Percentiles rank a stretch among this genome's conserved stretches.
These are phyloP conservation scores for Ramaria rubella DNA, from an alignment of 768 basidiomycete genomes.

Conservation along the genomic window DNA sequence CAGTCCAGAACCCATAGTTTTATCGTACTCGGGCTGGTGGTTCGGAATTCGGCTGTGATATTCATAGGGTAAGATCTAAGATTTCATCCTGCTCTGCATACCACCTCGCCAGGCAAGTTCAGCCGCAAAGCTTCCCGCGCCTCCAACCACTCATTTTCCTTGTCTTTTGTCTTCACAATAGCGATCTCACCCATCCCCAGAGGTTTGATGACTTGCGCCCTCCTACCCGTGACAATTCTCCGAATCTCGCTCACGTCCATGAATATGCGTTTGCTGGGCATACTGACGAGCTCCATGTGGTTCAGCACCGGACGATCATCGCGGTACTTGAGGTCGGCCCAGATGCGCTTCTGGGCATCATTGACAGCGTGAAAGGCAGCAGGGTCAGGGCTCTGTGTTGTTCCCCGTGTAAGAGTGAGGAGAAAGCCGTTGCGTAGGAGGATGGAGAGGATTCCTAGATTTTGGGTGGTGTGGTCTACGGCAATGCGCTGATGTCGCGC, in stretches of 20 bases:
- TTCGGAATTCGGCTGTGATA: too few relatives aligned
- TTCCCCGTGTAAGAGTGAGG: conserved; percentile 75
- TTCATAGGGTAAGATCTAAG: too few relatives aligned
- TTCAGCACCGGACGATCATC: conserved; percentile 80
- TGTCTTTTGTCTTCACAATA: conserved; percentile 66
- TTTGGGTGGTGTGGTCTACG: conserved; percentile 80
- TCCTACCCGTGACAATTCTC: conserved; percentile 71
- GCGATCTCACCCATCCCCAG: conserved; percentile 91
- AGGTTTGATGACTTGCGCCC: conserved; percentile 75
- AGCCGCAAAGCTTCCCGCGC: conserved; percentile 84
- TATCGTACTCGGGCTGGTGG: too few relatives aligned
- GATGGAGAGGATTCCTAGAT: conserved; percentile 86
- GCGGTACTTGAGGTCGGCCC: conserved; percentile 93
- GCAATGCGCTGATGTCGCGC: conserved; percentile 74
- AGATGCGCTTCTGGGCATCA: conserved; percentile 72
- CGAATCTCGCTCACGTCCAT: conserved; percentile 70
- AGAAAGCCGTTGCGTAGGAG: conserved; percentile 89
- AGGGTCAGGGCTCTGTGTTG: conserved; percentile 58
- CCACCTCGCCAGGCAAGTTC: conserved; percentile 75
- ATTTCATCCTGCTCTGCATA: conserved; percentile 65
- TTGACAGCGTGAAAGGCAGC: conserved; percentile 48
- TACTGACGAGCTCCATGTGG: conserved; percentile 75
- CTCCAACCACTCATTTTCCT: conserved; percentile 81
- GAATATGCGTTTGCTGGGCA: conserved; percentile 73
- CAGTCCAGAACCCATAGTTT: too few relatives aligned